phyloP scores from a whole-genome alignment of 2,329 filamentous ascomycete genomes.

The Chrysosporium keratinophilum region DNA sequence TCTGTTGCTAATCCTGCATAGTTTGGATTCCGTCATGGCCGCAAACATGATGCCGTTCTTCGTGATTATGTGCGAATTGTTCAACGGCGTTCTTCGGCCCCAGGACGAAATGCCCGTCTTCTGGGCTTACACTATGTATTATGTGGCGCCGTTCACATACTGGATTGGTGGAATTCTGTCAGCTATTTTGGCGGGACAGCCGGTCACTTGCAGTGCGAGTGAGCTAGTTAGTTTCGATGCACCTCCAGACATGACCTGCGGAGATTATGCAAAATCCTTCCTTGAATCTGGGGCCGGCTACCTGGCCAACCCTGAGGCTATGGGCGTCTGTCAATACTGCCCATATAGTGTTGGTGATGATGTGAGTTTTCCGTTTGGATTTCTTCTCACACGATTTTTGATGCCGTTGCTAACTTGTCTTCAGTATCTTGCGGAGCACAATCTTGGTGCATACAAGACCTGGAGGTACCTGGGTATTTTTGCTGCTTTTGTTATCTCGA shows the following conservation, averaged over 20 bases:
- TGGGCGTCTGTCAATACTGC: slow-evolving; percentile 37
- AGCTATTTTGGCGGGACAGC: slow-evolving; percentile 46
- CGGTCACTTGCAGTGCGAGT: slow-evolving; percentile 41
- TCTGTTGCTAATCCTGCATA: slow-evolving; percentile 12
- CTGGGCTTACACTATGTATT: slow-evolving; percentile 57
- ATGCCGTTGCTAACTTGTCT: too few relatives aligned
- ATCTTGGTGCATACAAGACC: slow-evolving; percentile 25
- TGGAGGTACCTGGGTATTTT: slow-evolving; percentile 31
- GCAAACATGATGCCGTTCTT: slow-evolving; percentile 59
- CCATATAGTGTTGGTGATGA: neutral
- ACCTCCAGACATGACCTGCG: slow-evolving; percentile 55
- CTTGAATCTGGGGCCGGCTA: slow-evolving; percentile 47
- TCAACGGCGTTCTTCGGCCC: slow-evolving; percentile 66
- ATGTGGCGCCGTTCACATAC: slow-evolving; percentile 58
- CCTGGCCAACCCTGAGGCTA: slow-evolving; percentile 52
- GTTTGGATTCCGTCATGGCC: neutral
- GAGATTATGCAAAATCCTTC: slow-evolving; percentile 38
- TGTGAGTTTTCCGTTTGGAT: too few relatives aligned
- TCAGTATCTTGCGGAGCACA: slow-evolving; percentile 26
- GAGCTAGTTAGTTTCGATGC: slow-evolving; percentile 58
- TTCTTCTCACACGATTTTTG: neutral
- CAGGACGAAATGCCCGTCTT: slow-evolving; percentile 56
- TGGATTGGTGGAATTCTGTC: slow-evolving; percentile 62
- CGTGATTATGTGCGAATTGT: slow-evolving; percentile 65
- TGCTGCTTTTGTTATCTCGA: slow-evolving; percentile 25